A percentile compares a stretch with the other conserved stretches of the same genome.
Evolutionary conservation across 2,329 filamentous ascomycete species (phyloP).

Genomic region (Aureobasidium sp.): DNA sequence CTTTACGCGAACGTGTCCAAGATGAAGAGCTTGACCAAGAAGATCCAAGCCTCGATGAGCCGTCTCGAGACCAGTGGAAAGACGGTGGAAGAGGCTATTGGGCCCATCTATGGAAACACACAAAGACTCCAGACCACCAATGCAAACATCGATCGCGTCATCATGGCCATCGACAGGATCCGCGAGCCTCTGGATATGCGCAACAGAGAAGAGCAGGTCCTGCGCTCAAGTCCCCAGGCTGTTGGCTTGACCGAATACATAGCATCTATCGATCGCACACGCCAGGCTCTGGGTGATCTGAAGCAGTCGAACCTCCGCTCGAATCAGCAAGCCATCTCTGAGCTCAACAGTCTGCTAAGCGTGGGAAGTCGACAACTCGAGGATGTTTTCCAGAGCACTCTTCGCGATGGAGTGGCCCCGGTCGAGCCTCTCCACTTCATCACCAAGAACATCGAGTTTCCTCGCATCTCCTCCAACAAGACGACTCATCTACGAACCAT

Average conservation of each 20-base stretch:
- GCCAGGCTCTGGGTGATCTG: conserved; percentile 74
- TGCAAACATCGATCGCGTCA: conserved; percentile 77
- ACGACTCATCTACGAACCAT: conserved; percentile 69
- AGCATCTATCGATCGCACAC: conserved; percentile 78
- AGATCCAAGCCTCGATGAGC: conserved; percentile 80
- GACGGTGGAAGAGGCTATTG: conserved; percentile 83
- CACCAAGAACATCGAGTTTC: conserved; percentile 71
- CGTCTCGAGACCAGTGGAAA: conserved; percentile 81
- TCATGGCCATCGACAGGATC: conserved; percentile 78
- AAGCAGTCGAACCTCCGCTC: conserved; percentile 83
- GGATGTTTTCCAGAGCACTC: conserved; percentile 67
- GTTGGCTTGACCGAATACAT: conserved; percentile 78
- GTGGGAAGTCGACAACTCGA: conserved; percentile 77
- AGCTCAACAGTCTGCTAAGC: conserved; percentile 68
- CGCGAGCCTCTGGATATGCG: conserved; percentile 89
- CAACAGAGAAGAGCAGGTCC: conserved; percentile 82
- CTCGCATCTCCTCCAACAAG: conserved; percentile 66
- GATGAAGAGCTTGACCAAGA: conserved; percentile 86
- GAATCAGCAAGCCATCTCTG: conserved; percentile 79
- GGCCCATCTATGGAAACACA: conserved; percentile 87
- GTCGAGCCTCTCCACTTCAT: conserved; percentile 88
- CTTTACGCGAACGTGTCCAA: conserved; percentile 70
- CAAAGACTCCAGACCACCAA: conserved; percentile 80
- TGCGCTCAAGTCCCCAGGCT: conserved; percentile 67
- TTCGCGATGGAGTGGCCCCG: conserved; percentile 68